Conservation (phyloP, 495 filamentous ascomycete genomes). For the Lasiosphaeria miniovina region DNA sequence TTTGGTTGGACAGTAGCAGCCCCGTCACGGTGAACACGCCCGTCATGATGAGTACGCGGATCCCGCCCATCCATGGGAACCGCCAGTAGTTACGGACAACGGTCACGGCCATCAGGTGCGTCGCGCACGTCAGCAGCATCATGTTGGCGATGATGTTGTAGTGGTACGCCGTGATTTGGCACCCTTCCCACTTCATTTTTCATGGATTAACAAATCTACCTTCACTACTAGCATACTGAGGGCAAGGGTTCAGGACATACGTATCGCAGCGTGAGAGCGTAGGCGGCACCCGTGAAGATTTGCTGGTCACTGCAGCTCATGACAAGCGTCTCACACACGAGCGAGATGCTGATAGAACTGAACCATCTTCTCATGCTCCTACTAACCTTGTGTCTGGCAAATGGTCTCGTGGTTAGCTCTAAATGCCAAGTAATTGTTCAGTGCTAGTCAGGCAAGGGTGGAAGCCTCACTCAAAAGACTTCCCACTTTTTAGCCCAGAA, state of each 20-base stretch:
- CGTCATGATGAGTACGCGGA: conserved; percentile 25
- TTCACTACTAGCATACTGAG: neutral
- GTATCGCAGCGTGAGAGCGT: conserved; percentile 35
- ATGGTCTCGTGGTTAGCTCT: neutral
- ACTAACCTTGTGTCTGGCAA: neutral
- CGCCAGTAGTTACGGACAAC: conserved; percentile 35
- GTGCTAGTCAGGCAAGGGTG: no score
- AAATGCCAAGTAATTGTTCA: no score
- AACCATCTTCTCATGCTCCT: neutral
- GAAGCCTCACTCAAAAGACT: neutral
- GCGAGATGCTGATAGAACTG: conserved; percentile 24
- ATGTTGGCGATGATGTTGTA: conserved; percentile 40
- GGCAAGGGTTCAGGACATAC: neutral
- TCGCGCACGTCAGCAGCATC: conserved; percentile 39
- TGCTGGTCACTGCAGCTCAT: conserved; percentile 40
- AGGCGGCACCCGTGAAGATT: conserved; percentile 38
- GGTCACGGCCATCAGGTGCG: conserved; percentile 36
- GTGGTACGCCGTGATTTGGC: conserved; percentile 40
- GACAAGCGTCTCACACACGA: conserved; percentile 33
- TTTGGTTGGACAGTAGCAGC: conserved; percentile 30
- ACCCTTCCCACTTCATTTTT: conserved; percentile 21
- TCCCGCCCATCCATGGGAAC: conserved; percentile 23
- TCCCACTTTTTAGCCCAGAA: conserved; percentile 2
- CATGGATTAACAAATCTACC: neutral
- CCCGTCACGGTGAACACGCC: conserved; percentile 28